phyloP scores from a whole-genome alignment of 139 green algal genomes.

The Pseudopediastrum boryanum region DNA sequence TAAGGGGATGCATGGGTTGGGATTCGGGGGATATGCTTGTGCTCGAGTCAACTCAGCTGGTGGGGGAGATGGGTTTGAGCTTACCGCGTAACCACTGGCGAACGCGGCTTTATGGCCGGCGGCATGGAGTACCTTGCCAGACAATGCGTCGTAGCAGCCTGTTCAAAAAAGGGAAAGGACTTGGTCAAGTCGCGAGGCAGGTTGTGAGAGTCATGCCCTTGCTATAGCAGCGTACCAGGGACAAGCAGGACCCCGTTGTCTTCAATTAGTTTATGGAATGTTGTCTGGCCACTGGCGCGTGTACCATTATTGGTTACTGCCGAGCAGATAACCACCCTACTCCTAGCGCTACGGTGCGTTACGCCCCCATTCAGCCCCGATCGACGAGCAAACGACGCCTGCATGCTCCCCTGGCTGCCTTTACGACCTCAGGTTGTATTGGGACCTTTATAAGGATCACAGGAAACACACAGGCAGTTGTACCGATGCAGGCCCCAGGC shows the following conservation, averaged over 20 bases:
- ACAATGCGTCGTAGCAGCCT: conserved; percentile 78
- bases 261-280: conserved; percentile 70
- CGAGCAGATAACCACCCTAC: background rate
- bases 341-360: conserved; percentile 1
- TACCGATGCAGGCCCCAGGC: too few species aligned
- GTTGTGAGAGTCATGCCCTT: conserved; percentile 4
- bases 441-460: too few species aligned
- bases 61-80: background rate
- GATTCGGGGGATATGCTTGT: background rate
- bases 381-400: background rate
- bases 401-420: background rate
- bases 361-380: background rate
- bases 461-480: too few species aligned
- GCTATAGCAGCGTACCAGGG: conserved; percentile 46
- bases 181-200: background rate
- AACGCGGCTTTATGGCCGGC: conserved; percentile 68
- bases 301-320: background rate
- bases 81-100: conserved; percentile 67
- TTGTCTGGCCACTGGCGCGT: conserved; percentile 38
- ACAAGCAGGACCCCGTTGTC: conserved; percentile 65
- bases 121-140: conserved; percentile 53
- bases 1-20: background rate
- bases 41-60: background rate
- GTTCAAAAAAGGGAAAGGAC: background rate
- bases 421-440: background rate